Conservation (phyloP, 202 grass and related monocot species). For the Digitaria exilis region DNA sequence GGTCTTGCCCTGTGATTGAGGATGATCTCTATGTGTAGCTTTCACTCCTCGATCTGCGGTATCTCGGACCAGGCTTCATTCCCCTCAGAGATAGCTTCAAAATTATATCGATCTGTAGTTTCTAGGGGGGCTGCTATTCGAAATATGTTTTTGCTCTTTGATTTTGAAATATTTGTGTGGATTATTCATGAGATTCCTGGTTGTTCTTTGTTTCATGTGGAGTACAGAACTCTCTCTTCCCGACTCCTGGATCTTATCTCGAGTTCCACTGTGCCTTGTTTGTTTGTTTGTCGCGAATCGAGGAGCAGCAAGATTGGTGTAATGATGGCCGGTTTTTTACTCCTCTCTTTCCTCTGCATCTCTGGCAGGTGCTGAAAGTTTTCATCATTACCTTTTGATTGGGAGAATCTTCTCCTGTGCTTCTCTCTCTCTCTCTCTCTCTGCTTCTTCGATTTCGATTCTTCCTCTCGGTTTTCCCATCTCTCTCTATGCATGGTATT, state of each 20-base stretch:
- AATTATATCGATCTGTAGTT: not conserved
- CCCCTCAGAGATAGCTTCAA: constrained; percentile 90
- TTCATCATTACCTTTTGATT: constrained; percentile 78
- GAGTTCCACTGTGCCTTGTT: too few relatives aligned
- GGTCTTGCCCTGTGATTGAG: constrained; percentile 45
- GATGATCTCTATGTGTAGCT: not conserved
- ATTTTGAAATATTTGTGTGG: not conserved
- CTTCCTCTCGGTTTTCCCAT: not conserved
- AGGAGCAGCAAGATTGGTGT: constrained; percentile 56
- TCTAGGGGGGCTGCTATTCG: too few relatives aligned
- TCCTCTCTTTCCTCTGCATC: constrained; percentile 42
- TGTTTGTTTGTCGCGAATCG: constrained; percentile 36
- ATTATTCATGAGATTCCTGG: not conserved
- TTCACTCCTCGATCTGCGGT: constrained; percentile 13
- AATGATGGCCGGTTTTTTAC: constrained; percentile 75
- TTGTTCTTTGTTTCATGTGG: not conserved
- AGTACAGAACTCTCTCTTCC: too few relatives aligned
- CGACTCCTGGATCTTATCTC: too few relatives aligned
- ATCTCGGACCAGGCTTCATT: constrained; percentile 99
- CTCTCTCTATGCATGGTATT: not conserved
- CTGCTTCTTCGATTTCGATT: not conserved
- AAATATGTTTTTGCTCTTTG: not conserved
- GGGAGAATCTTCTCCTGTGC: constrained; percentile 31
- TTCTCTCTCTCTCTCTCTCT: constrained; percentile 25
- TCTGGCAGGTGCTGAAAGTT: constrained; percentile 62